These are phyloP conservation scores for Pseudogymnoascus sp. DNA, from an alignment of 2,329 filamentous ascomycete species.

Conservation along the genomic window DNA sequence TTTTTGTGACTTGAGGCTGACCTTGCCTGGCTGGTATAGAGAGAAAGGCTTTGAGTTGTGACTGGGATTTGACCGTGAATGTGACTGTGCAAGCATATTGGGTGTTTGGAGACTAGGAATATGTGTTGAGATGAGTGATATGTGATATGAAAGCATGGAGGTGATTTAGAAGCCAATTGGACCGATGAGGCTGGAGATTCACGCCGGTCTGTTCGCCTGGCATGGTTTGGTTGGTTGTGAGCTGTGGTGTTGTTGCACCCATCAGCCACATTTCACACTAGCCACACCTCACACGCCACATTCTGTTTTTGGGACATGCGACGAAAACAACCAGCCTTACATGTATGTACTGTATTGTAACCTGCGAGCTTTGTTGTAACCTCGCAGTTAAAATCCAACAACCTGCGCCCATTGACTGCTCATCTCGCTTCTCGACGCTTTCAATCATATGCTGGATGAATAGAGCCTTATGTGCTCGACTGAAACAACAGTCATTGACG, in stretches of 20 bases:
- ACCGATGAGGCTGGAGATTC: not conserved
- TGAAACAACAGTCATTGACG: slow-evolving; percentile 26
- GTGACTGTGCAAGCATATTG: not conserved
- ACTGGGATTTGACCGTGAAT: not conserved
- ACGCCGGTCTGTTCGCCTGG: not conserved
- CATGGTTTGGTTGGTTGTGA: not conserved
- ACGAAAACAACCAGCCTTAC: slow-evolving; percentile 6
- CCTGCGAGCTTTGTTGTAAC: not conserved
- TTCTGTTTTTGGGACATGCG: slow-evolving; percentile 3
- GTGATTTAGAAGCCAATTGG: not conserved
- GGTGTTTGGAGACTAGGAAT: not conserved
- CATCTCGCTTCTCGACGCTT: not conserved
- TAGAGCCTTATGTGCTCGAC: slow-evolving; percentile 22
- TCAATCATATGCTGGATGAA: slow-evolving; percentile 23
- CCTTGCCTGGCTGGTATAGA: not conserved
- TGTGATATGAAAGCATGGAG: not conserved
- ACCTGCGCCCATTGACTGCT: not conserved
- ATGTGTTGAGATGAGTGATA: not conserved
- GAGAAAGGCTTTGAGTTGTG: not conserved
- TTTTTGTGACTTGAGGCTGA: slow-evolving; percentile 2
- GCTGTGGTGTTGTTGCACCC: too few relatives aligned
- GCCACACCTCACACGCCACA: not conserved
- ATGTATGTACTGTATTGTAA: not conserved
- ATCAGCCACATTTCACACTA: not conserved
- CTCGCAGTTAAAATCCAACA: not conserved